Evolutionary conservation across 345 rosid genomes (phyloP).

Genomic region (Arabidopsis arenosa): DNA sequence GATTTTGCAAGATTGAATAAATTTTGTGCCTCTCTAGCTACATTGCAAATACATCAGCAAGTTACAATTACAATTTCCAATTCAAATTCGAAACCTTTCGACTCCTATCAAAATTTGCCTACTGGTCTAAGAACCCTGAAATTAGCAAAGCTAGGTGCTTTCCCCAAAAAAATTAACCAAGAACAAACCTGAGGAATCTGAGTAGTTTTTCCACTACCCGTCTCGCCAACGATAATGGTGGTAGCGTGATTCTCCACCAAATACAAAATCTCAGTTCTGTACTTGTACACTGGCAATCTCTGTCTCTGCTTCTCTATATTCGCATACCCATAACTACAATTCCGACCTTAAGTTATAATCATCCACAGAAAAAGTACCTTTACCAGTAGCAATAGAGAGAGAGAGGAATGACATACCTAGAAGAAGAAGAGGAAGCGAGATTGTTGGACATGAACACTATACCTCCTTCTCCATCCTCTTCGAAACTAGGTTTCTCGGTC

Average conservation of each 20-base stretch:
- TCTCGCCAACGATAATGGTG: constrained; percentile 93
- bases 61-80: not conserved
- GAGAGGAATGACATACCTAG: constrained; percentile 55
- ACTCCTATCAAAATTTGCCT: not conserved
- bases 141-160: not conserved
- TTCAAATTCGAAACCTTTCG: not conserved
- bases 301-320: constrained; percentile 87
- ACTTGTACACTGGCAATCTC: constrained; percentile 88
- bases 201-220: constrained; percentile 98
- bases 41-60: constrained; percentile 4
- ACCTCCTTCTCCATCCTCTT: constrained; percentile 97
- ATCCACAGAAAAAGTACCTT: too few species aligned
- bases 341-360: not conserved
- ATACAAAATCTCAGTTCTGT: constrained; percentile 77
- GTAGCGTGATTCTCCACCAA: constrained; percentile 90
- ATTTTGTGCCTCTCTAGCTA: not conserved
- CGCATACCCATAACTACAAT: constrained; percentile 63
- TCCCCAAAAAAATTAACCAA: not conserved
- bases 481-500: constrained; percentile 75
- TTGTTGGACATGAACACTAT: constrained; percentile 64
- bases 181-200: constrained; percentile 88
- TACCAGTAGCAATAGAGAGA: not conserved
- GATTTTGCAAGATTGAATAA: not conserved
- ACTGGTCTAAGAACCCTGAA: not conserved
- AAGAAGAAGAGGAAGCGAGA: constrained; percentile 65